A percentile compares a stretch with the other conserved stretches of the same genome.
Evolutionary conservation across 768 basidiomycete genomes (phyloP).

Genomic region (Galerina marginata): DNA sequence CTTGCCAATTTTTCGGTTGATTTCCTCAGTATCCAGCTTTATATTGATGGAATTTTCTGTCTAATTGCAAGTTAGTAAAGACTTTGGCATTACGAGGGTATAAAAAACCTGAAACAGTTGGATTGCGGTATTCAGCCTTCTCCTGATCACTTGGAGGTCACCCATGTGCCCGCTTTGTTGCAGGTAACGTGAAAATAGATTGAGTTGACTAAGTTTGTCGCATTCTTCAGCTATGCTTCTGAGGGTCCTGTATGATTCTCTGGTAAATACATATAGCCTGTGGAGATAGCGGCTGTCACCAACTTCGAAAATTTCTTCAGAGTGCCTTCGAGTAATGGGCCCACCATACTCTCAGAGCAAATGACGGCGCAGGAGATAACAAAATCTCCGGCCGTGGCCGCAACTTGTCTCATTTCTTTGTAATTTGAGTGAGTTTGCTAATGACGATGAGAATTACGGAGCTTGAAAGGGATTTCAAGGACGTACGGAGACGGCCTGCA

Average conservation of each 20-base stretch:
- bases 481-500: neutral
- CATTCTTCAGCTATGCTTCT: neutral
- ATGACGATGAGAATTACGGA: neutral
- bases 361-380: neutral
- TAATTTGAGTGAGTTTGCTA: slow-evolving; percentile 9
- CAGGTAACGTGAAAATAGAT: neutral
- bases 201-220: neutral
- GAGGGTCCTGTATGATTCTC: neutral
- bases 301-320: neutral
- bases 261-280: neutral
- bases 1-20: neutral
- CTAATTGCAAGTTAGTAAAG: neutral
- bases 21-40: neutral
- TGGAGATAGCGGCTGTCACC: neutral
- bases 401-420: slow-evolving; percentile 5
- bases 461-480: neutral
- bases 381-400: neutral
- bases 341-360: neutral
- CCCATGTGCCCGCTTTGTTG: neutral
- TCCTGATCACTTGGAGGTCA: neutral
- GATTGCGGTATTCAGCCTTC: neutral
- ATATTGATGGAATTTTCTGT: neutral
- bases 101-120: neutral
- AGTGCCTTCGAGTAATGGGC: neutral
- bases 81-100: neutral